Base-by-base conservation (phyloP, 441 rosid genomes). In the Adansonia gregorii region DNA sequence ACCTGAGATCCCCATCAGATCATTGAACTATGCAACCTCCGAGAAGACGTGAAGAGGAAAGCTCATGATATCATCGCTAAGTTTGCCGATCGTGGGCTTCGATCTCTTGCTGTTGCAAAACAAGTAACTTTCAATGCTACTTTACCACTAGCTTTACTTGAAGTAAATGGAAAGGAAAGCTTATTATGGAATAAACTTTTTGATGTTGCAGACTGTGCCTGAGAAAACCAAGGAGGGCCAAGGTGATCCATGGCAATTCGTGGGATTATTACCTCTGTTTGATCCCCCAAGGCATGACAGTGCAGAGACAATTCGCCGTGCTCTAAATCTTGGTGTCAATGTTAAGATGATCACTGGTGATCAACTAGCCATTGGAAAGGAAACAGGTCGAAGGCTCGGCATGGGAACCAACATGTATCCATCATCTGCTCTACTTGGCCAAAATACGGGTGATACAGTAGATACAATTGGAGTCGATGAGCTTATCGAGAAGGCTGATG, bases 341-440 rank as follows among this genome's bases (percentile, higher is more conserved):
- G 91, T 89, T 49, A 91, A 91, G 89, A 91, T 91, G 94, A 91
- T 91, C 58, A 91, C 94, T 41, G 94, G 94, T 67, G 94, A 90
- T 76, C 94, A 91, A 75, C 86, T 91, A 0, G 94, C 94, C 11
- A 89, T 91, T 54, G 94, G 90, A 70, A 91, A 89, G 76, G 93
- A 91, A 83, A 91, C 94, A 15, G 93, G 93, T 49, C 88, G 94
- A 68, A 86, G 94, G 81, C 90, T 91, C 11, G 94, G 94, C 68
- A 90, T 90, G 94, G 94, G 94, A 15, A 90, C 91, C 7, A 90
- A 90, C 78, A 90, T 90, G 94, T 88, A 90, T 80, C 93, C 94
- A 35, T 91, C 94, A 58, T 89, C 93, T 19, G 86, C 91, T 51
- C 86, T 91, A 69, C 89, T 91, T 55, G 94, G 94, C 43, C 79